A percentile compares a stretch with the other conserved stretches of the same genome.
Evolutionary conservation across 495 filamentous ascomycete species (phyloP).

Genomic region (Neurospora hispaniola): DNA sequence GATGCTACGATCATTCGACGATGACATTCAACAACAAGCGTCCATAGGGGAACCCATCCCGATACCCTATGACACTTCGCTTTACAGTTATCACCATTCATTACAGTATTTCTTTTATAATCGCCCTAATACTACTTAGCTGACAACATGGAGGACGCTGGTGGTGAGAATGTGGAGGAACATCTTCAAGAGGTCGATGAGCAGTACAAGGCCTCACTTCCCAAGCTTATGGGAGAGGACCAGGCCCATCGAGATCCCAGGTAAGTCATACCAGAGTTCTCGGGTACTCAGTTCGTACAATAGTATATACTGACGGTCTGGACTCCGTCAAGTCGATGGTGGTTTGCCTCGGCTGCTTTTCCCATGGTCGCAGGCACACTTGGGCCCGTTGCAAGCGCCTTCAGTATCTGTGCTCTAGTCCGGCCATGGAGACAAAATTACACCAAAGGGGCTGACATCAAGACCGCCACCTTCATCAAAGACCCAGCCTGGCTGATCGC

Average conservation of each 20-base stretch:
- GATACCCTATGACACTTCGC: background rate
- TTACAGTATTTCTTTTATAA: background rate
- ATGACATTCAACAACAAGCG: background rate
- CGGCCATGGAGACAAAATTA: constrained; percentile 61
- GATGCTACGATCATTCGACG: background rate
- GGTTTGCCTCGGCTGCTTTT: constrained; percentile 74
- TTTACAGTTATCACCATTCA: background rate
- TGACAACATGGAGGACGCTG: constrained; percentile 20
- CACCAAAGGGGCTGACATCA: constrained; percentile 34
- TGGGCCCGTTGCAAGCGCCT: constrained; percentile 69
- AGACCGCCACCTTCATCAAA: constrained; percentile 39
- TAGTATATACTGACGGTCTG: background rate
- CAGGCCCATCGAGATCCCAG: constrained; percentile 44
- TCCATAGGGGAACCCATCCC: background rate
- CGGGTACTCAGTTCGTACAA: background rate
- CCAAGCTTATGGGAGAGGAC: constrained; percentile 18
- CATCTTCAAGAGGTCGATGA: constrained; percentile 11
- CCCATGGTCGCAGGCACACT: constrained; percentile 76
- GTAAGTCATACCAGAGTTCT: constrained; percentile 17
- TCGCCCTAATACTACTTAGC: background rate
- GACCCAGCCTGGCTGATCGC: constrained; percentile 67
- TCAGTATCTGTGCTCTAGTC: constrained; percentile 69
- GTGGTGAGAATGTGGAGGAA: constrained; percentile 16
- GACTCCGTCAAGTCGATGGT: constrained; percentile 52
- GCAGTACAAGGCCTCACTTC: constrained; percentile 3